Conservation (phyloP, 768 basidiomycete genomes). For the Boletus subcaerulescens region DNA sequence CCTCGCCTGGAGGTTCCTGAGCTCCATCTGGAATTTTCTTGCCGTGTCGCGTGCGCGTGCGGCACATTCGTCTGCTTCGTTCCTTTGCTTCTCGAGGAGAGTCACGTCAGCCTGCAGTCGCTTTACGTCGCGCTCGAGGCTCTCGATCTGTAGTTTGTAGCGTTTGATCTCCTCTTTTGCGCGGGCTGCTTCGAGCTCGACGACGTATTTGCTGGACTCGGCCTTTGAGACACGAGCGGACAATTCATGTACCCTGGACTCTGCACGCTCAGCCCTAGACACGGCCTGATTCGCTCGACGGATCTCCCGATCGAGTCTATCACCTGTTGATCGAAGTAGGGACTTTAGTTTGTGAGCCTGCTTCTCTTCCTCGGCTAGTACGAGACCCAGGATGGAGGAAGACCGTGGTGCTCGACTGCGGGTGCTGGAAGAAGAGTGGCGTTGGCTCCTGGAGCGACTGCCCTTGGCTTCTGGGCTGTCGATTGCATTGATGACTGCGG, state of each 20-base stretch:
- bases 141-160: slow-evolving; percentile 46
- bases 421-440: slow-evolving; percentile 37
- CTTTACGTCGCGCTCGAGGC: slow-evolving; percentile 43
- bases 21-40: slow-evolving; percentile 40
- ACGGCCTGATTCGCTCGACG: slow-evolving; percentile 51
- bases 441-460: slow-evolving; percentile 29
- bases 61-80: slow-evolving; percentile 44
- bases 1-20: slow-evolving; percentile 44
- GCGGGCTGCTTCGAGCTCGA: slow-evolving; percentile 39
- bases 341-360: slow-evolving; percentile 55
- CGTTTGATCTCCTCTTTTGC: slow-evolving; percentile 46
- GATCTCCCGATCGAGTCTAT: slow-evolving; percentile 55
- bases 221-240: slow-evolving; percentile 36
- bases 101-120: slow-evolving; percentile 30
- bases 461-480: slow-evolving; percentile 23
- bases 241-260: slow-evolving; percentile 44
- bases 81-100: slow-evolving; percentile 35
- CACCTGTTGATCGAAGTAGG: slow-evolving; percentile 47
- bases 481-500: slow-evolving; percentile 36
- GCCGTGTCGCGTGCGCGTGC: slow-evolving; percentile 43
- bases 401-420: slow-evolving; percentile 39
- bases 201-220: slow-evolving; percentile 40
- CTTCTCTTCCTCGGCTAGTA: slow-evolving; percentile 54
- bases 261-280: slow-evolving; percentile 49
- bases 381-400: slow-evolving; percentile 40